These are phyloP conservation scores for Sphaerostilbella broomeana DNA, from an alignment of 2,329 filamentous ascomycete genomes.

Conservation along the genomic window DNA sequence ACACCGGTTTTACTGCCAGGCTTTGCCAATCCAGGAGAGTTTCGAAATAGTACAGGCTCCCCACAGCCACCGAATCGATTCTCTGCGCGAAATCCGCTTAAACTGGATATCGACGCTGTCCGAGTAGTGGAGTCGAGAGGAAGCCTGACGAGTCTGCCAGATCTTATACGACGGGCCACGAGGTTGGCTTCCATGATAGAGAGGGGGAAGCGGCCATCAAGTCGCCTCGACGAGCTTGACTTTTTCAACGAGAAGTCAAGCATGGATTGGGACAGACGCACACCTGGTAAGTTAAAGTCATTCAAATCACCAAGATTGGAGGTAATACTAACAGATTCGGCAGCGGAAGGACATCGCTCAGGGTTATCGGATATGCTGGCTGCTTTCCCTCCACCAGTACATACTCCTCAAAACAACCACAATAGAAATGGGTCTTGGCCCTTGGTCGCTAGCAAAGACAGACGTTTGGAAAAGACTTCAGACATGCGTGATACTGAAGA, in stretches of 20 bases:
- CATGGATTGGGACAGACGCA: slow-evolving; percentile 33
- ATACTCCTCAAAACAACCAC: slow-evolving; percentile 35
- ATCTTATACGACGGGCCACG: slow-evolving; percentile 84
- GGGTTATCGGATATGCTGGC: slow-evolving; percentile 59
- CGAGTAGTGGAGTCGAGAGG: slow-evolving; percentile 75
- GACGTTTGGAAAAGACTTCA: slow-evolving; percentile 1
- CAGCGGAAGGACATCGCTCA: slow-evolving; percentile 44
- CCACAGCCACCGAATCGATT: slow-evolving; percentile 35
- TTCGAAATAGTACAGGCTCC: slow-evolving; percentile 23
- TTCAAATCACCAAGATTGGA: neutral
- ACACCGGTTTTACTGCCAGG: slow-evolving; percentile 43
- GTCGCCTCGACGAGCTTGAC: slow-evolving; percentile 48
- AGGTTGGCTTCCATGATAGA: slow-evolving; percentile 82
- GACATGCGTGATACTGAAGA: slow-evolving; percentile 18
- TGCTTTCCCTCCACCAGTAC: slow-evolving; percentile 56
- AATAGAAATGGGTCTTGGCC: slow-evolving; percentile 45
- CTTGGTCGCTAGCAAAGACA: slow-evolving; percentile 27
- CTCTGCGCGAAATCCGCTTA: slow-evolving; percentile 59
- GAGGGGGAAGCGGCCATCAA: slow-evolving; percentile 61
- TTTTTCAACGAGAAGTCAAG: slow-evolving; percentile 41
- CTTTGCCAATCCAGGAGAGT: slow-evolving; percentile 38
- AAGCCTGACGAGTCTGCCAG: slow-evolving; percentile 85
- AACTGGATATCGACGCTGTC: slow-evolving; percentile 75
- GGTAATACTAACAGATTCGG: slow-evolving; percentile 23
- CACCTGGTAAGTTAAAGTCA: slow-evolving; percentile 29